These are phyloP conservation scores for Hsuehochloa calcarea DNA, from an alignment of 176 grass and related monocot genomes.

Conservation along the genomic window DNA sequence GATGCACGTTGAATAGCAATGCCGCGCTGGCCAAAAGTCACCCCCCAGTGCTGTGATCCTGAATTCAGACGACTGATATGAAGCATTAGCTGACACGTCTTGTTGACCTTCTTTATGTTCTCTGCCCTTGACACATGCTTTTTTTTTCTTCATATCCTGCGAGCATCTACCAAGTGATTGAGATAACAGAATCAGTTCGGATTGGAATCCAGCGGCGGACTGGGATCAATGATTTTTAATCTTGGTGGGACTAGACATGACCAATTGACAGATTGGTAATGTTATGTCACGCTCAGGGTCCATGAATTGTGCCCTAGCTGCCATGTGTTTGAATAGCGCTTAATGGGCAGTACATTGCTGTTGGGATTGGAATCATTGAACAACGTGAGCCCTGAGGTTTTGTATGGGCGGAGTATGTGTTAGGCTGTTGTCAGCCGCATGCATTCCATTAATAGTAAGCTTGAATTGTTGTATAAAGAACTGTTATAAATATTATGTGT, in stretches of 20 bases:
- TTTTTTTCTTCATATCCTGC: not conserved
- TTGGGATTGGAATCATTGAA: slow-evolving; percentile 18
- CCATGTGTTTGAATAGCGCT: slow-evolving; percentile 51
- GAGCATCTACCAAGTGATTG: slow-evolving; percentile 22
- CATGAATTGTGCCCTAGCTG: slow-evolving; percentile 20
- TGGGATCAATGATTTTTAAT: slow-evolving; percentile 4
- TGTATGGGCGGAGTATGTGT: not conserved
- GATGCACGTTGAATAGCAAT: not conserved
- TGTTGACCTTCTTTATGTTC: not conserved
- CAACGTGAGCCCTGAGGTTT: not conserved
- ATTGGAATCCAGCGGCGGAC: not conserved
- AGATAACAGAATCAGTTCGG: not conserved
- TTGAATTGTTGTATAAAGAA: too few relatives aligned
- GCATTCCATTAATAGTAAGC: not conserved
- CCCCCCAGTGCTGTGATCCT: not conserved
- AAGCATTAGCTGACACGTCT: not conserved
- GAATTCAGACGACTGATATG: slow-evolving; percentile 21
- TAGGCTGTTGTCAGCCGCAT: not conserved
- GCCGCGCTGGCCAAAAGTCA: not conserved
- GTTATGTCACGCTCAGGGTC: not conserved
- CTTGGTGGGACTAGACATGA: slow-evolving; percentile 21
- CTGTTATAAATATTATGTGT: too few relatives aligned
- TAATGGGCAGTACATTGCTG: slow-evolving; percentile 16
- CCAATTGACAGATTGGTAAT: slow-evolving; percentile 13
- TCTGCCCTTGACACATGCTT: slow-evolving; percentile 8